Evolutionary conservation across 768 basidiomycete genomes (phyloP).

Genomic region (Suillus weaverae): DNA sequence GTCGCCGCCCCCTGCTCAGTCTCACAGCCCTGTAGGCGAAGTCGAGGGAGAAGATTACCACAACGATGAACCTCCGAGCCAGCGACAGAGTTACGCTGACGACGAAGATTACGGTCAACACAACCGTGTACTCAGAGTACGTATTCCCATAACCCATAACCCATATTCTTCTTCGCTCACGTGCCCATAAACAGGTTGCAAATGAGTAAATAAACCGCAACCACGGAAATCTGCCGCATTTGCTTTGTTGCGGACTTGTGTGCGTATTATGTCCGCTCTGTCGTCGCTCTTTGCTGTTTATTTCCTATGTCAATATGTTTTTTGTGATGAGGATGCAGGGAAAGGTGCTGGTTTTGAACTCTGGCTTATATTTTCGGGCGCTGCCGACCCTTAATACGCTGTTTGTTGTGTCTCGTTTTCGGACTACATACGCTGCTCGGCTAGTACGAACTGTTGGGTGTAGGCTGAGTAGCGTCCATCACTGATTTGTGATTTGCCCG

Average conservation of each 20-base stretch:
- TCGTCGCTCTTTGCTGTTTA: conserved; percentile 5
- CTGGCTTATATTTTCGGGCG: not conserved
- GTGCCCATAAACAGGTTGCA: not conserved
- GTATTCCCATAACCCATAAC: conserved; percentile 9
- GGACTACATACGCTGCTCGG: not conserved
- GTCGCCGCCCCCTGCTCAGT: conserved; percentile 15
- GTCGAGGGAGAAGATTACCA: conserved; percentile 13
- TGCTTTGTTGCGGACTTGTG: not conserved
- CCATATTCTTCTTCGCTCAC: not conserved
- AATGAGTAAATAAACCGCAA: not conserved
- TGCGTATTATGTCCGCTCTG: not conserved
- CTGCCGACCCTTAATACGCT: not conserved
- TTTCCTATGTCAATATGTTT: not conserved
- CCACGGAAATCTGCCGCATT: not conserved
- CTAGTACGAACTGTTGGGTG: not conserved
- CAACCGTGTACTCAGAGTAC: conserved; percentile 28
- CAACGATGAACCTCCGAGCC: conserved; percentile 17
- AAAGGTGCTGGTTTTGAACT: not conserved
- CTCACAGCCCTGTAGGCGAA: conserved; percentile 12
- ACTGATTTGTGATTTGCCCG: not conserved
- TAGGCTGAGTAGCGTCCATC: too few relatives aligned
- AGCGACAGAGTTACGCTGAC: conserved; percentile 32
- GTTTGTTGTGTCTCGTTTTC: not conserved
- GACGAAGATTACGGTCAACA: conserved; percentile 30
- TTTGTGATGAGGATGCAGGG: not conserved